Conservation (phyloP, 371 early-diverging fungal species). For the Dichotomocladium elegans region DNA sequence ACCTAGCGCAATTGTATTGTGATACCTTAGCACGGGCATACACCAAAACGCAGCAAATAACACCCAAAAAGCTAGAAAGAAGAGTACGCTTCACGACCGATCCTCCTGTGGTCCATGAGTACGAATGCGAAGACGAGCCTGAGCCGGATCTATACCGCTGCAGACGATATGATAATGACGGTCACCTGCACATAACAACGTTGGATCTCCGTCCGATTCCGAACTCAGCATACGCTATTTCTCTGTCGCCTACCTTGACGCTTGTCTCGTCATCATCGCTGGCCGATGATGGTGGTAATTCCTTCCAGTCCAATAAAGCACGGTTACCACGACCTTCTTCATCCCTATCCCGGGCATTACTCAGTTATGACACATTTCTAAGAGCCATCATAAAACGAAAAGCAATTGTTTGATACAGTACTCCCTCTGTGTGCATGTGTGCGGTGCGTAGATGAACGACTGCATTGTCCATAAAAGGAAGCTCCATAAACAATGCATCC, state of each 20-base stretch:
- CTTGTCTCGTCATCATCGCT: not conserved
- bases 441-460: not conserved
- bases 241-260: too few species aligned
- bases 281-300: not conserved
- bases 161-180: not conserved
- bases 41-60: not conserved
- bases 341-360: not conserved
- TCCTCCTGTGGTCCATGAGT: constrained; percentile 33
- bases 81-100: constrained; percentile 27
- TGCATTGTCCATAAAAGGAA: not conserved
- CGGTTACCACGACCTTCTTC: not conserved
- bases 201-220: constrained; percentile 16
- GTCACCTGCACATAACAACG: not conserved
- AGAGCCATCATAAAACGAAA: too few species aligned
- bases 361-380: not conserved
- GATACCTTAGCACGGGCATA: constrained; percentile 11
- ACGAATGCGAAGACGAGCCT: constrained; percentile 24
- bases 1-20: constrained; percentile 16
- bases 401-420: too few species aligned
- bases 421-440: too few species aligned
- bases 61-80: not conserved
- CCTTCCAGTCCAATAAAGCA: not conserved
- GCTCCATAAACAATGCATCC: not conserved
- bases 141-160: not conserved
- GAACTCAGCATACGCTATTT: constrained; percentile 5